Evolutionary conservation across 495 filamentous ascomycete species (phyloP).

Genomic region (Aeminium ludgeri): DNA sequence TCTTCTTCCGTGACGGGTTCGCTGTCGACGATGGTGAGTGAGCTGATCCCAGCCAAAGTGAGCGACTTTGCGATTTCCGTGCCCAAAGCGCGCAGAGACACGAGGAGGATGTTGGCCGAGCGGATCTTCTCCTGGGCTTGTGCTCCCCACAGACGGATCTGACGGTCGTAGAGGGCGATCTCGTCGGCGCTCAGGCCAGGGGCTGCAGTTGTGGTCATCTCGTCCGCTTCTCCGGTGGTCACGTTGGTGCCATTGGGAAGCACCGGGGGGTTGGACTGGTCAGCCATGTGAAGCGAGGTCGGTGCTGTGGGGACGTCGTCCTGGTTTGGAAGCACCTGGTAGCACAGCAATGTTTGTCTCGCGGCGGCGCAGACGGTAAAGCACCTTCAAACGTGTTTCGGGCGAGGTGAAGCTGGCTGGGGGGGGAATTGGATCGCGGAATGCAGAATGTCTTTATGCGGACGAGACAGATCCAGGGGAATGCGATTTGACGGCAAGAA

Average conservation of each 20-base stretch:
- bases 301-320: too few relatives aligned
- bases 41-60: constrained; percentile 85
- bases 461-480: too few relatives aligned
- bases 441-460: too few relatives aligned
- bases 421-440: too few relatives aligned
- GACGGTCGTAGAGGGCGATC: constrained; percentile 92
- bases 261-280: too few relatives aligned
- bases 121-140: constrained; percentile 83
- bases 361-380: too few relatives aligned
- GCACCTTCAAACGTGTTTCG: too few relatives aligned
- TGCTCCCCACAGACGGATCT: constrained; percentile 96
- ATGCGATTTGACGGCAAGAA: too few relatives aligned
- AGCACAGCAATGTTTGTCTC: too few relatives aligned
- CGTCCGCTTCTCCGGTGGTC: neutral
- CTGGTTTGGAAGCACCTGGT: too few relatives aligned
- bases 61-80: constrained; percentile 96
- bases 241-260: constrained; percentile 1
- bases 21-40: constrained; percentile 76
- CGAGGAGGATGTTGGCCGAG: constrained; percentile 75
- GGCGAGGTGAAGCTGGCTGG: too few relatives aligned
- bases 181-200: constrained; percentile 47
- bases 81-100: constrained; percentile 74
- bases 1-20: constrained; percentile 62
- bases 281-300: too few relatives aligned
- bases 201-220: constrained; percentile 1